phyloP scores from a whole-genome alignment of 805 yeast genomes.

The Sugiyamaella mastotermitis region DNA sequence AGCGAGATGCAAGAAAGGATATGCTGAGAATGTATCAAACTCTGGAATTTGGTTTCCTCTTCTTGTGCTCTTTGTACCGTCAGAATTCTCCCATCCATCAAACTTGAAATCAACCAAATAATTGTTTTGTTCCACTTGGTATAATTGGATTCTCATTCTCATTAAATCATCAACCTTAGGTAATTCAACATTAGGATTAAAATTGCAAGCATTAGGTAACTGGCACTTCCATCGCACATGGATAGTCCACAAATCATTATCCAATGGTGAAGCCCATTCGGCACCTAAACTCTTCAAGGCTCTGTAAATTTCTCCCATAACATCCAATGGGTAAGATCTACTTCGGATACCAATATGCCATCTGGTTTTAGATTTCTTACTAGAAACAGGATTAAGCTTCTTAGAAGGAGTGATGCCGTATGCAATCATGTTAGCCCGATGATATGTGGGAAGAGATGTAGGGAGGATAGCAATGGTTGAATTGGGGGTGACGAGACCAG shows the following conservation, averaged over 20 bases:
- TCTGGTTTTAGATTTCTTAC: slow-evolving; percentile 85
- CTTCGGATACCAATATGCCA: slow-evolving; percentile 99
- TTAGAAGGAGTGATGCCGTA: slow-evolving; percentile 41
- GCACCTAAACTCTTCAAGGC: slow-evolving; percentile 92
- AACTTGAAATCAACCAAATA: slow-evolving; percentile 95
- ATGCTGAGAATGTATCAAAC: slow-evolving; percentile 87
- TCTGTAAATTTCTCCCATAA: slow-evolving; percentile 96
- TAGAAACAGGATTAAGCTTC: slow-evolving; percentile 38
- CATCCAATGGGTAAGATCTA: slow-evolving; percentile 92
- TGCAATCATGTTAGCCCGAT: slow-evolving; percentile 83
- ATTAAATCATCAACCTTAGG: slow-evolving; percentile 50
- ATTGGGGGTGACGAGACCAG: slow-evolving; percentile 41
- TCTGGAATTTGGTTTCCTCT: slow-evolving; percentile 32
- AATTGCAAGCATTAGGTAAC: slow-evolving; percentile 11
- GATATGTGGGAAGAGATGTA: slow-evolving; percentile 89
- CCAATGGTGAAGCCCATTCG: slow-evolving; percentile 94
- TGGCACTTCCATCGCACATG: slow-evolving; percentile 85
- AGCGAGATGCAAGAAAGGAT: slow-evolving; percentile 89
- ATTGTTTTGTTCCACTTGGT: slow-evolving; percentile 92
- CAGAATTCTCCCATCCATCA: slow-evolving; percentile 82
- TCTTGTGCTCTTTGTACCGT: slow-evolving; percentile 10
- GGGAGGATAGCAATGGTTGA: slow-evolving; percentile 91
- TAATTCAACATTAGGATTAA: slow-evolving; percentile 2
- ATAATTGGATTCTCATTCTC: slow-evolving; percentile 96
- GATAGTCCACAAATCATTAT: slow-evolving; percentile 94